Evolutionary conservation across 495 filamentous ascomycete genomes (phyloP), one percentile per base, ranked within the genome.

Genomic region (Penicillium malachiteum): DNA sequence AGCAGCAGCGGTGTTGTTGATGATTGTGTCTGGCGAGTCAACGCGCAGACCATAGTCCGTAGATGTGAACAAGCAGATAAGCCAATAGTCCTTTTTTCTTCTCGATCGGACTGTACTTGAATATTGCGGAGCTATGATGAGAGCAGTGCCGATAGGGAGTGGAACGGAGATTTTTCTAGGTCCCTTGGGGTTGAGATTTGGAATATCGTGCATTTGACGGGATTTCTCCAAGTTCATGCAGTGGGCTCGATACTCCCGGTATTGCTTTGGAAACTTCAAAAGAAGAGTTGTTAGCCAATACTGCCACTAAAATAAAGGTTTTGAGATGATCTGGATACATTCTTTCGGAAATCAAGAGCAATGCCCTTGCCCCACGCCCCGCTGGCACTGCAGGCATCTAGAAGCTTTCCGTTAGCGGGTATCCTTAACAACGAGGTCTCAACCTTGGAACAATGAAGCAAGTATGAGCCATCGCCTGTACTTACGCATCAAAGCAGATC

Each of bases 61-160:
- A 0, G 72, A 77, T 0, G 76, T 80, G 39, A 82, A 80, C 0
- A 82, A 65, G 44, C 79, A 82, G 11, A 78, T 64, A 7, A 82
- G 69, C 76, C 77, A 82, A 33, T 78, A 75, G 21, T 26, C 21
- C 21, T 26, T 26, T 26, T 26, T 1, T 26, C 21, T 26, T 10
- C 50, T 56, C 32, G 54, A 11, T 37, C 40, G 10, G 48, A 43
- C 0, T 4, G 7, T 30, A 14, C 7, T 37, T 37, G 58, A 60
- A 11, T 60, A 35, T 34, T 74, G 71, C 0, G 77, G 76, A 7
- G 73, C 68, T 17, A 81, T 81, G 8, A 82, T 64, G 3, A 81
- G 65, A 5, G 75, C 61, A 3, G 74, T 76, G 16, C 78, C 79
- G 5, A 64, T 50, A 5, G 65, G 65, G 9, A 18, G 40, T 3